Evolutionary conservation across 169 alveolate genomes (phyloP), one percentile per base, ranked within the genome.

Genomic region (Plasmodium knowlesi): DNA sequence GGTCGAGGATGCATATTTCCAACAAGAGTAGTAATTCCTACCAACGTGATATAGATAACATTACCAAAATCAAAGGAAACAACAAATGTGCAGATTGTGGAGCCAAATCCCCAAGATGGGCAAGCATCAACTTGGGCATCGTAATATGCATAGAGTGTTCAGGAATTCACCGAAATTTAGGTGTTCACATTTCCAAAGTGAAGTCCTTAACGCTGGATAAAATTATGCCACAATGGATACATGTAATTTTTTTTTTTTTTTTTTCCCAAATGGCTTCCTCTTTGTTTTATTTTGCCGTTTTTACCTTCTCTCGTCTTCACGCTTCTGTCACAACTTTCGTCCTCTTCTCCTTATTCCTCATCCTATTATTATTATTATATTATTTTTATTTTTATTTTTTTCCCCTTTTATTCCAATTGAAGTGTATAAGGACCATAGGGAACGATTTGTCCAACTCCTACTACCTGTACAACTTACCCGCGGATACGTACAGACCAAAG

Each of bases 41-140:
- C 46, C 81, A 86, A 71, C 94, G 85, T 72, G 95, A 94, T 54
- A 95, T 93, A n/a, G 95, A 95, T 53, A 81, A 92, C 53, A 34
- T 96, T 12, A 93, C 96, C 37, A 86, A 96, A 92, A 96, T 97
- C 46, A 96, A 95, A 54, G 99, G 99, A 88, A 98, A 98, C 96
- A 97, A 95, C 92, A 91, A 67, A 74, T 98, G 99, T 95, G 99
- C 99, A 14, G 99, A 99, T 89, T 99, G 99, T 84, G 98, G 98
- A 28, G 95, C 98, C 41, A 92, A 98, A 32, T 95, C 98, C 71
- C 99, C 99, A 8, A 93, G 99, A 50, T 99, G 99, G 99, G 99
- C 99, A 5, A 97, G 99, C 76, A 96, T 98, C 39, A 98, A 98
- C 90, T 96, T 98, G 25, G 99, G 99, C 32, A 98, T 98, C 22